These are phyloP conservation scores for Rhodosorus marinus DNA, from an alignment of 23 red algal species.

Conservation along the genomic window DNA sequence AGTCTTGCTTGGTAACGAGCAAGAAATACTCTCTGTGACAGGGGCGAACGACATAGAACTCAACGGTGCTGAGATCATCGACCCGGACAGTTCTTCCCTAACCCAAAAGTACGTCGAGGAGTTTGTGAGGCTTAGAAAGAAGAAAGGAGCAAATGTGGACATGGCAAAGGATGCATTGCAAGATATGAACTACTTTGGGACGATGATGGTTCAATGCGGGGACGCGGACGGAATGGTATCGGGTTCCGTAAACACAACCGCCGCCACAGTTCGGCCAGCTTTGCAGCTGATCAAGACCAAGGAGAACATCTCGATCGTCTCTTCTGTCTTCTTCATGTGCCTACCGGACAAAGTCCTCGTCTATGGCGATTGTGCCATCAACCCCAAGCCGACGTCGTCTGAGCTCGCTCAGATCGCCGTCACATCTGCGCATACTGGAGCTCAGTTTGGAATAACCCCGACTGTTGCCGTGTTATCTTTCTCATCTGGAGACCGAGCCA, in stretches of 20 bases:
- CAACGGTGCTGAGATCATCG: neutral
- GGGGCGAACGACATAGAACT: neutral
- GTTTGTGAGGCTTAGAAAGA: neutral
- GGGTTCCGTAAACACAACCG: constrained; percentile 4
- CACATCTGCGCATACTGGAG: constrained; percentile 2
- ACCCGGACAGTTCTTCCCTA: neutral
- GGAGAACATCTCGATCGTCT: neutral
- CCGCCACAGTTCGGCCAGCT: constrained; percentile 4
- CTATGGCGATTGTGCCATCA: constrained; percentile 11
- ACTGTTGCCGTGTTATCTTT: constrained; percentile 2
- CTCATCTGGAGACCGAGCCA: neutral
- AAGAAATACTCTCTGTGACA: neutral
- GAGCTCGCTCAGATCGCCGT: constrained; percentile 10
- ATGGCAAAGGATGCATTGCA: neutral
- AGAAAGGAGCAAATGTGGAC: constrained; percentile 1
- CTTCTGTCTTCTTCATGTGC: constrained; percentile 6
- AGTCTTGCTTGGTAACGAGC: neutral
- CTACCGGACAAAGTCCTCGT: neutral
- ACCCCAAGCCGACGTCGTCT: neutral
- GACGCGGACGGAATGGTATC: constrained; percentile 11
- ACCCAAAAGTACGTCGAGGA: neutral
- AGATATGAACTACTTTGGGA: constrained; percentile 1
- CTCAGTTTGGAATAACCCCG: constrained; percentile 4
- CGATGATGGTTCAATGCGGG: constrained; percentile 5
- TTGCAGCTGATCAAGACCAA: neutral